Evolutionary conservation across 2,329 filamentous ascomycete genomes (phyloP), one percentile per base, ranked within the genome.

Genomic region (Septoria petroselini): DNA sequence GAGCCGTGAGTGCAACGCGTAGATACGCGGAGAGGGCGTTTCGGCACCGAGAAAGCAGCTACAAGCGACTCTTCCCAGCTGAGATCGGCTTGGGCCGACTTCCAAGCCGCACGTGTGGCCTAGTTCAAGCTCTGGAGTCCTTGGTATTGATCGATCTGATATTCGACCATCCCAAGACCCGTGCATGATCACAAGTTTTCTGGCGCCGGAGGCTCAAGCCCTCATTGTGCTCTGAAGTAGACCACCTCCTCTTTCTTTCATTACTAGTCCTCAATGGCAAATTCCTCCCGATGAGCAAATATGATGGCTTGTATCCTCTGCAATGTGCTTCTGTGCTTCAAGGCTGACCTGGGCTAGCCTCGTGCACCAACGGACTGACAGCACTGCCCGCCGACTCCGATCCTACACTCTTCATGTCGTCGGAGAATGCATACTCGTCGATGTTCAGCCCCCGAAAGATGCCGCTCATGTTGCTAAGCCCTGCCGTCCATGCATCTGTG

Each of bases 361-460:
- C 57, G 48, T 25, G 42, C 31, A 56, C 54, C 25, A 55, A 47
- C 30, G 49, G 55, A 41, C 55, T 58, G 41, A 42, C 35, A 23
- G 15, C 35, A n/a, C 53, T 53, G 21, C 53, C 48, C 19, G 40
- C 35, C 11, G 43, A 47, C 18, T 59, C 60, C 3, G 56, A 59
- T 12, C 50, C 58, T 21, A 46, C 49, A 14, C 52, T 55, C 39
- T 35, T 54, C 31, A 54, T 33, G 18, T 61, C 55, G 25, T 58
- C 55, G 6, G 52, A 49, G 12, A 54, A 31, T n/a, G 49, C 48
- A 33, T 59, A 50, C 37, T 63, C 64, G 15, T 59, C 55, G 12
- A 68, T 48, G n/a, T 60, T 58, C 52, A 76, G 60, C 6, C 65
- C 68, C 44, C 62, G 69, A 60, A 76, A 68, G 7, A 69, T 63